A percentile compares a stretch with the other conserved stretches of the same genome.
These are phyloP conservation scores for Magnusiomyces paraingens DNA, from an alignment of 1,139 yeast genomes.

Conservation along the genomic window DNA sequence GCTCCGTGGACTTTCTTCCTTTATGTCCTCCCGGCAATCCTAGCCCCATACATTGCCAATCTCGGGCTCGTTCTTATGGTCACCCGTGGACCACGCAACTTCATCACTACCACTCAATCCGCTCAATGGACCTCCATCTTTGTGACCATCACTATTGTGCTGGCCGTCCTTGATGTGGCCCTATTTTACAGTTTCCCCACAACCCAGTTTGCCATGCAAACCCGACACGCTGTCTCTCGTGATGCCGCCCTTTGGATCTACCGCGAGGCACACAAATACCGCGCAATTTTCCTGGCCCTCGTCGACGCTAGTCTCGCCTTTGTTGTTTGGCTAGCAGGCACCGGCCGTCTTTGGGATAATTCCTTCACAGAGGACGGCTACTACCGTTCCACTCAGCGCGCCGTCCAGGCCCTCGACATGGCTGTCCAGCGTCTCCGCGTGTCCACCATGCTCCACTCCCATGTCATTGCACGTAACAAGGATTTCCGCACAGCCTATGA, in stretches of 20 bases:
- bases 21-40: slow-evolving; percentile 21
- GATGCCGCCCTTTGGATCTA: slow-evolving; percentile 20
- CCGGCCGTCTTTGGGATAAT: slow-evolving; percentile 22
- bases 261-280: slow-evolving; percentile 17
- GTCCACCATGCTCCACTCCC: slow-evolving; percentile 13
- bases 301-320: slow-evolving; percentile 18
- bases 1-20: slow-evolving; percentile 18
- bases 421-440: slow-evolving; percentile 11
- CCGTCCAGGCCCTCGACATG: slow-evolving; percentile 3
- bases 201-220: slow-evolving; percentile 7
- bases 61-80: slow-evolving; percentile 18
- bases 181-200: slow-evolving; percentile 13
- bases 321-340: slow-evolving; percentile 19
- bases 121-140: slow-evolving; percentile 19
- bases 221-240: slow-evolving; percentile 13
- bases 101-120: slow-evolving; percentile 9
- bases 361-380: slow-evolving; percentile 11
- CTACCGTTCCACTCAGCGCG: slow-evolving; percentile 5
- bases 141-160: slow-evolving; percentile 9
- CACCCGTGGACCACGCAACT: slow-evolving; percentile 15
- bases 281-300: slow-evolving; percentile 17
- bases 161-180: slow-evolving; percentile 11
- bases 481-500: slow-evolving; percentile 10
- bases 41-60: slow-evolving; percentile 23
- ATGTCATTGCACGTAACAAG: slow-evolving; percentile 11